Base-by-base conservation (phyloP, 176 grass and related monocot species). In the Ensete ventricosum region DNA sequence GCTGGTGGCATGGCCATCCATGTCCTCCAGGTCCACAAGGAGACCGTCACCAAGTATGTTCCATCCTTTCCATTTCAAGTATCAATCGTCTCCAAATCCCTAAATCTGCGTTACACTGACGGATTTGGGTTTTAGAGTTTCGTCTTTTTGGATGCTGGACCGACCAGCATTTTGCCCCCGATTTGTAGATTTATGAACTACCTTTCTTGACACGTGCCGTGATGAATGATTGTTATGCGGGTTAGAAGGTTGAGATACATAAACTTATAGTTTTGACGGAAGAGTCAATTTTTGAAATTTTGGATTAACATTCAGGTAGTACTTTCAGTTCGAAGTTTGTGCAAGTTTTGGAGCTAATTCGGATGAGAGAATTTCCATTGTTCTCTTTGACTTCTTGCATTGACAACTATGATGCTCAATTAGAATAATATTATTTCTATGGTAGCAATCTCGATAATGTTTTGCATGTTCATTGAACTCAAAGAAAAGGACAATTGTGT, bases 21-120 rank as follows among this genome's bases (percentile, higher is more conserved):
- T 43, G 96, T 99, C 66, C 87, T 99, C 11, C 96, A 99, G 85
- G 96, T 99, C 67, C 96, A 99, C 82, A 99, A 99, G 83, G 96
- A 99, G 74, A 84, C 91, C 48, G 96, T 99, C 21, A 91, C 83
- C 67, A 99, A 91, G 95, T 99, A 82, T 82, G 72, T 5, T 54
- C 8, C 0, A 11, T 8, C 29, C 29, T 34, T 4, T 3, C 34
- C 34, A 43, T 6, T 4, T 4, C 34, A 43, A 43, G 5, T 43
- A 43, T 43, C 34, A 43, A 43, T 23, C 57, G 2, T 23, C 11
- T 20, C 51, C 14, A 1, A 9, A 13, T 27, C 50, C 22, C 5
- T 76, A 19, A 43, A 72, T 73, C 19, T 22, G 2, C 23, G 16
- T 14, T 49, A 29, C 14, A 22, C 2, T 57, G 17, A 14, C 50